Base-by-base conservation (phyloP, 2,329 filamentous ascomycete genomes). In the Paecilomyces variotii region DNA sequence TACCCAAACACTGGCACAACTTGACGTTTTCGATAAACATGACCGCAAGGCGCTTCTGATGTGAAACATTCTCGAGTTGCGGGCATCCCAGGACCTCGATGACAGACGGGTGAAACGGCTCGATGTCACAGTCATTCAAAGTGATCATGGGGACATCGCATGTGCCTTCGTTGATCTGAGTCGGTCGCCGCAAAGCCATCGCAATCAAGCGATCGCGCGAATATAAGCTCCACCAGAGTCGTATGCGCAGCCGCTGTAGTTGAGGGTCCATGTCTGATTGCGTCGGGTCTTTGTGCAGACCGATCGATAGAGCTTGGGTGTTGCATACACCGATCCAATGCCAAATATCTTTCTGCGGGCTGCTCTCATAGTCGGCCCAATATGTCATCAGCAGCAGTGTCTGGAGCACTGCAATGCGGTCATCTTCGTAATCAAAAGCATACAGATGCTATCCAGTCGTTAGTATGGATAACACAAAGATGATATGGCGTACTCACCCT, bases 281-380 rank as follows among this genome's bases (percentile, higher is more conserved):
- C 49, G 80, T 79, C 1, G 90, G 89, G 65, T 94, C 89, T 62
- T 89, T 87, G 72, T 96, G 90, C 9, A 96, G 80, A 2, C 91
- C 90, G 63, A 95, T 94, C 2, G 90, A 94, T 71, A 94, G 89
- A 55, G 90, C 90, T 54, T 94, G 80, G 3, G 90, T 94, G 58
- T 93, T 92, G 49, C 90, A 91, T 25, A 95, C 88, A 14, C 91
- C 91, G 85, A 95, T 94, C 91, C 90, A 95, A 68, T 95, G 90
- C 88, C 91, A 94, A 53, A 90, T 95, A 71, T 96, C 91, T 74
- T 95, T 94, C 70, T 94, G 89, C 68, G 69, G 68, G 51, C 94
- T 90, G 71, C 95, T 90, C 2, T 91, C 90, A 7, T 90, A 92
- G 75, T 96, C 91, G 70, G 95, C 95, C 87, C 91, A 96, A 72